Conservation (phyloP, 495 filamentous ascomycete species). For the Talaromyces stipitatus region DNA sequence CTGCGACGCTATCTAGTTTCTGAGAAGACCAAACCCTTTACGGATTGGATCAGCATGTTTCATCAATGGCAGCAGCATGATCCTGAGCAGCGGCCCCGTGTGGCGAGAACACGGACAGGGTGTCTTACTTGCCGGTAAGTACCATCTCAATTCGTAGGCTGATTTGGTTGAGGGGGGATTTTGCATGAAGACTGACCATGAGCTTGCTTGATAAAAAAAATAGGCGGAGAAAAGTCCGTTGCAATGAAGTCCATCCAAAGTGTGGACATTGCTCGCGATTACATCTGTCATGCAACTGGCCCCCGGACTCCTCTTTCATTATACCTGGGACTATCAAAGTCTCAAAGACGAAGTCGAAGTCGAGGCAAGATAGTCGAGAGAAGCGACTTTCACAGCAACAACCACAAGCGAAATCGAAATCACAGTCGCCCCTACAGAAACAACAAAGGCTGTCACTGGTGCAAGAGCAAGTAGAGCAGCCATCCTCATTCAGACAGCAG, state of each 20-base stretch:
- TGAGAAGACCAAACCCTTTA: not conserved
- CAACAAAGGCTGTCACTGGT: not conserved
- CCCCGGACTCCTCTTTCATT: not conserved
- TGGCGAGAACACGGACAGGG: conserved; percentile 2
- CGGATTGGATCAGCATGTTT: not conserved
- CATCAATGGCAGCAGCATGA: conserved; percentile 4
- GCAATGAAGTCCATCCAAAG: not conserved
- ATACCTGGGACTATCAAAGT: not conserved
- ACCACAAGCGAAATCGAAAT: not conserved
- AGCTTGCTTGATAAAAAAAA: not conserved
- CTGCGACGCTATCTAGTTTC: not conserved
- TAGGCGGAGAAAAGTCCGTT: conserved; percentile 4
- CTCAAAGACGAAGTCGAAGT: not conserved
- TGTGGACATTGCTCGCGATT: not conserved
- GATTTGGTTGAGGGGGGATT: not conserved
- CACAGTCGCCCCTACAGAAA: not conserved
- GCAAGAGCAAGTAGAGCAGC: not conserved
- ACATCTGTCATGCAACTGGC: not conserved
- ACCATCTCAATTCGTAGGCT: not conserved
- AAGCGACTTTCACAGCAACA: not conserved
- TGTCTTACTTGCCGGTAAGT: conserved; percentile 1
- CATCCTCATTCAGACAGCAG: not conserved
- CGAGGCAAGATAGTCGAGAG: not conserved
- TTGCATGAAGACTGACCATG: not conserved
- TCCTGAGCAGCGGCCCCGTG: not conserved